A percentile compares a stretch with the other conserved stretches of the same genome.
These are phyloP conservation scores for Gracilaria vermiculophylla DNA, from an alignment of 23 red algal genomes.

Conservation along the genomic window DNA sequence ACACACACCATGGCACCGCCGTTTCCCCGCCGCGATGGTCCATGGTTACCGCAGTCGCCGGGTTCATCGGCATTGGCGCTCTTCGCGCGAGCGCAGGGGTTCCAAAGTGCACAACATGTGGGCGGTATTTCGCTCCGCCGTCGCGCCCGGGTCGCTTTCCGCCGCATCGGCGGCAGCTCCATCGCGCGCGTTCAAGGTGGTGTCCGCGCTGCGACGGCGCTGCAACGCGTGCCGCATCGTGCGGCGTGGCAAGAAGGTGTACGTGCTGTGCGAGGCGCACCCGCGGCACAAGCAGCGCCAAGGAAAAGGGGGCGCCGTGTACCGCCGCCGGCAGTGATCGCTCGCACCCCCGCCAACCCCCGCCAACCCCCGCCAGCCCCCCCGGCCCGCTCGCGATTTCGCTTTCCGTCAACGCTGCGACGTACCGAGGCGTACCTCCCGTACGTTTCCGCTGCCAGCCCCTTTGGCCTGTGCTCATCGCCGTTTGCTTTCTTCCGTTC, in stretches of 20 bases:
- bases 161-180: neutral
- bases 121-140: neutral
- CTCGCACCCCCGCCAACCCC: no score
- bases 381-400: no score
- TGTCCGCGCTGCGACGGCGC: slow-evolving; percentile 69
- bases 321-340: neutral
- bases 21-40: no score
- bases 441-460: no score
- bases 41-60: no score
- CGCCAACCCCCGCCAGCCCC: no score
- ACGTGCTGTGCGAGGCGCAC: slow-evolving; percentile 83
- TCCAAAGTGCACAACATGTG: neutral
- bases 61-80: no score
- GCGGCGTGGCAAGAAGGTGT: slow-evolving; percentile 83
- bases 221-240: slow-evolving; percentile 82
- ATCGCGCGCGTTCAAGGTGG: slow-evolving; percentile 75
- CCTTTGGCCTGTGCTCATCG: no score
- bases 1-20: neutral
- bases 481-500: no score
- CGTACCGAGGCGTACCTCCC: no score
- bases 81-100: no score
- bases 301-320: slow-evolving; percentile 61
- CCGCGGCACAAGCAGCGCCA: slow-evolving; percentile 97
- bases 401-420: no score
- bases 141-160: neutral